Percentiles rank a stretch among this genome's conserved stretches.
Evolutionary conservation across 306 rosid genomes (phyloP).

Genomic region (Cajanus cajan): DNA sequence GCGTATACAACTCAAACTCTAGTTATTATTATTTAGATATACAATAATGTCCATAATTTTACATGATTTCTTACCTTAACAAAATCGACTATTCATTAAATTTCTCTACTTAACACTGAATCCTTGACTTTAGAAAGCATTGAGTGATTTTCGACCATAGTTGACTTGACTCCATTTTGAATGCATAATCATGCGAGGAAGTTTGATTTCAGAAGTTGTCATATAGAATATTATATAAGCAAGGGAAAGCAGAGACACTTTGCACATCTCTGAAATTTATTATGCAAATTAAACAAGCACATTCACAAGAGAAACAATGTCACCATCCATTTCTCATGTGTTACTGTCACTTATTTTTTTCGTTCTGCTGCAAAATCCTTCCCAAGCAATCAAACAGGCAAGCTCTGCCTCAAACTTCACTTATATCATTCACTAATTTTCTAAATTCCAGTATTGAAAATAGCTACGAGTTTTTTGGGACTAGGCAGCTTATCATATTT

Average conservation of each 20-base stretch:
- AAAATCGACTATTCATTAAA: not conserved
- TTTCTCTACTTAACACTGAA: not conserved
- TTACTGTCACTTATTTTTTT: conserved; percentile 35
- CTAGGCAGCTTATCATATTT: not conserved
- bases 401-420: not conserved
- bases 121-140: not conserved
- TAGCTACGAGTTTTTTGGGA: not conserved
- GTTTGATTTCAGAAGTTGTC: not conserved
- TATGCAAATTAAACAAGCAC: not conserved
- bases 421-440: not conserved
- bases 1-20: no score
- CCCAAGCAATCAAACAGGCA: conserved; percentile 47
- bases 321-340: not conserved
- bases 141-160: not conserved
- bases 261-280: not conserved
- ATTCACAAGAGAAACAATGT: conserved; percentile 30
- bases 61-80: not conserved
- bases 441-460: not conserved
- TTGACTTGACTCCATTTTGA: not conserved
- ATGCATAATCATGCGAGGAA: not conserved
- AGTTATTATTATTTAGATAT: no score
- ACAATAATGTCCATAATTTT: no score
- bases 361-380: conserved; percentile 29
- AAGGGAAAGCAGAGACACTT: not conserved
- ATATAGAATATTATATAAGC: conserved; percentile 4